Evolutionary conservation across 2,329 filamentous ascomycete species (phyloP), one percentile per base, ranked within the genome.

Genomic region (Parafenestella ontariensis): DNA sequence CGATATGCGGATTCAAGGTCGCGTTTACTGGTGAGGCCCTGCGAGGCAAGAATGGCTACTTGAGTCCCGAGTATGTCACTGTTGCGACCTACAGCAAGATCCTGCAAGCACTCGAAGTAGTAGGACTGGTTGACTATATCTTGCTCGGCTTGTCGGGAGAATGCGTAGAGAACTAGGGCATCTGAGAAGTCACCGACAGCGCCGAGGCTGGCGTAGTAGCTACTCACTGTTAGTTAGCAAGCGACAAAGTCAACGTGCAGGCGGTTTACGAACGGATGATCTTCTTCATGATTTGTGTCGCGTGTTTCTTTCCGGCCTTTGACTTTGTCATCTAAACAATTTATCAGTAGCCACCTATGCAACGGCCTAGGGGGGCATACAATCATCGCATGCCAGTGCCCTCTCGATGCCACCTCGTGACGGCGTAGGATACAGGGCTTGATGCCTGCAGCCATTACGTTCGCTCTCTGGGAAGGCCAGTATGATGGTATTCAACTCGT

Each of bases 101-200:
- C 78, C 61, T 83, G 80, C n/a, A 91, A 77, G 64, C 85, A 88
- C 70, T 88, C 83, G 55, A 90, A 81, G 69, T 90, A 90, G 66
- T 86, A 85, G 2, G 86, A 74, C 17, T 77, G 76, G 55, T 84
- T 83, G 18, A 64, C 59, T 18, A 81, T 79, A 68, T 90, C 86
- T 46, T 80, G 82, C 8, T 76, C 69, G 21, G 81, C 76, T 73
- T 91, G 88, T 29, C 83, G 79, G 21, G 85, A 78, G 66, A 85
- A 90, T 3, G 86, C 85, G 70, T 86, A 89, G 24, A 81, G 75
- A 17, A 91, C 75, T n/a, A 87, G 74, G 1, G 76, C 66, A 64
- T 89, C 85, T 5, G 84, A 81, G 71, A 90, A 89, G 65, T 89
- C 83, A 34, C 83, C 81, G 8, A 86, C 71, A 13, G 82, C 81